Evolutionary conservation across 2,329 filamentous ascomycete species (phyloP), one percentile per base, ranked within the genome.

Genomic region (Ilyonectria robusta): DNA sequence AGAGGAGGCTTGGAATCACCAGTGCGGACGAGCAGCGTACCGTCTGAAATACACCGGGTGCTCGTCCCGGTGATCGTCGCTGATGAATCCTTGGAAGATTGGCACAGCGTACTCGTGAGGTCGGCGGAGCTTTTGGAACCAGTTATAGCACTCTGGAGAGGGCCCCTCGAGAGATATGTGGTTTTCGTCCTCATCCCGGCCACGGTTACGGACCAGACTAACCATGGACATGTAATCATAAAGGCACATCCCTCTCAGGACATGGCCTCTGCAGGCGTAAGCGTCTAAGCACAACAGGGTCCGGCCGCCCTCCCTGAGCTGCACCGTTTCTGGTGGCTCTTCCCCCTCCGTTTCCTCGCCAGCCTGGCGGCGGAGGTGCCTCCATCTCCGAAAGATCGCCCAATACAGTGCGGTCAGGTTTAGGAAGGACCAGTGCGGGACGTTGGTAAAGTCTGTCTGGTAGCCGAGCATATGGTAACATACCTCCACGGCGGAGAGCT

Each of bases 1-100:
- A n/a, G n/a, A n/a, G n/a, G n/a, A n/a, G n/a, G n/a, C n/a, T n/a
- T n/a, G n/a, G n/a, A n/a, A n/a, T n/a, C n/a, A n/a, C n/a, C 29
- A 13, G 13, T 4, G 48, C 2, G 8, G 50, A 29, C 2, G 23
- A 19, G 33, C 4, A 54, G 23, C n/a, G n/a, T 62, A 66, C 64
- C 59, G 48, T 59, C 44, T 67, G 44, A 64, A 67, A 31, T 64
- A 67, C 31, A 67, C 65, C 17, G 56, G 65, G n/a, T 67, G 60
- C 42, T 67, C 60, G 17, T 67, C 65, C 51, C 19, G 15, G 50
- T 67, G 60, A 17, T 67, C 60, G 17, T 67, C 56, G 56, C 65
- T 67, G 8, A 62, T 67, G 56, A 56, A 66, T 44, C 63, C 63
- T 23, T 66, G 51, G 23, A 66, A 61, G 29, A 66, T 47, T 3